Evolutionary conservation across 306 rosid species (phyloP), one percentile per base, ranked within the genome.

Genomic region (Glycine tomentella): DNA sequence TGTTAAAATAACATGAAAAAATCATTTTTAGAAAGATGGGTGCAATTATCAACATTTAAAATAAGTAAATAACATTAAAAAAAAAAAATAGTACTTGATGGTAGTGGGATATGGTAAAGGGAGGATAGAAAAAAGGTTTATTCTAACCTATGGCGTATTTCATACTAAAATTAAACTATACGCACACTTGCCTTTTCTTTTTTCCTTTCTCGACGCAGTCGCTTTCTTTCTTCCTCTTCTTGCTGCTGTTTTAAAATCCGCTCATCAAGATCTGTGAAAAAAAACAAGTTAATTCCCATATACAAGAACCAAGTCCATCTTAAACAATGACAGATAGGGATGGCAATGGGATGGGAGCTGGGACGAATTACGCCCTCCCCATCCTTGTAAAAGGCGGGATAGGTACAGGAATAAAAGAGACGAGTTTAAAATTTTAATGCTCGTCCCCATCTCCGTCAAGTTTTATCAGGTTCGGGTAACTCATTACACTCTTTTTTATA

Each of bases 171-270:
- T 59, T 51, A 62, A 75, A 61, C 25, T 82, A 75, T 17, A 40
- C 20, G 51, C 8, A 80, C 66, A 16, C 55, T 91, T 68, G 92
- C 99, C 97, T 92, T 95, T 78, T 95, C 98, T 75, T 93, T 95
- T 86, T 93, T 95, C 90, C 83, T 95, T 90, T 95, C 99, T 17
- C 94, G 88, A 45, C 97, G 98, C 72, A 88, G 87, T 68, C 97
- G 91, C 86, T 93, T 95, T 80, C 90, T 89, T 83, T 95, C 97
- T 80, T 93, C 99, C 89, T 96, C 99, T 83, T 96, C 99, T 81
- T 93, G 97, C 86, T 93, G 99, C 82, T 93, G 98, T 84, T 90
- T 96, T 80, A 93, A 58, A 72, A 96, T 90, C 80, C 99, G 88
- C 14, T 92, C 99, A 49, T 96, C 99, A 84, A 96, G 96, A 87